Base-by-base conservation (phyloP, 1,139 yeast species). In the Pichia terricola region DNA sequence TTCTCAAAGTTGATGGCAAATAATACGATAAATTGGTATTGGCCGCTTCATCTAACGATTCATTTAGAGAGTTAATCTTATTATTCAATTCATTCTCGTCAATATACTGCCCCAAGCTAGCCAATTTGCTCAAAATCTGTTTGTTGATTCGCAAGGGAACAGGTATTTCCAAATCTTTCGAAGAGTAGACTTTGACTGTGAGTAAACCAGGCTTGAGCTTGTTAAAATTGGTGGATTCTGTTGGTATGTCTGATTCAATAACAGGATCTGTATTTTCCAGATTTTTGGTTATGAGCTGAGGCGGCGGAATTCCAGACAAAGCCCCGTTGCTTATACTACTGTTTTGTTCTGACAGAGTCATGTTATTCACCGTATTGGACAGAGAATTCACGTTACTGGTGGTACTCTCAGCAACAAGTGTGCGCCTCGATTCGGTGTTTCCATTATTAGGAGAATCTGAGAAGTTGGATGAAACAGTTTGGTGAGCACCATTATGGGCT, bases 161-260 rank as follows among this genome's bases (percentile, higher is more conserved):
- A 4, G 94, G 94, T 38, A 84, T 68, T 44, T 72, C 70, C 46
- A 83, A 66, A 44, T 77, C 73, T 45, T 72, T 67, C 6, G 86
- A 81, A 35, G 73, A 72, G 57, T 81, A 79, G 32, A 84, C 72
- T 51, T 82, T 80, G 28, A 84, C 82, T 0, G 85, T 79, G 44
- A 84, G 68, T 30, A 83, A 62, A 0, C 94, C 94, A 0, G 94
- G 91, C 39, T 66, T 67, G 41, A 47, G 40, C 37, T 41, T 39
- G 28, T 36, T 37, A 10, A 6, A 5, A 27, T 28, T 34, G n/a
- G 4, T 16, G 22, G 22, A 8, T 5, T 27, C 9, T 8, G 38
- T 10, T n/a, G 6, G 9, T 22, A 26, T 22, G 26, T 35, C 26
- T 16, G 22, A 16, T 16, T 53, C 58, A 52, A 57, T 44, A 27